Percentiles rank a stretch among this genome's conserved stretches.
phyloP scores from a whole-genome alignment of 1,139 yeast genomes.

The Candida sp. region DNA sequence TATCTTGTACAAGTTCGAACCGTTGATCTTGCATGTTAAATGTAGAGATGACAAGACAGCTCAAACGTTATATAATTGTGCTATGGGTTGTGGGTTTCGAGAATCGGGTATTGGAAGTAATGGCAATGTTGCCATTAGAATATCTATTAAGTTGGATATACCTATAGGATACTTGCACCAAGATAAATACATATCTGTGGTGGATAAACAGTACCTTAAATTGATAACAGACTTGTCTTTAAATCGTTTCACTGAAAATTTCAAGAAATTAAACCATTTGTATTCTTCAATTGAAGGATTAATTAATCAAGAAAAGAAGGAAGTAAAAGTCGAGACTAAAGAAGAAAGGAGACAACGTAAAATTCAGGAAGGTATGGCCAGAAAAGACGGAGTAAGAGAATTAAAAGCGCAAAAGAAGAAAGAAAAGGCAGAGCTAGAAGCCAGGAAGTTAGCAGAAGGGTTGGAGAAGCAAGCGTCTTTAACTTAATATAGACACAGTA shows the following conservation, averaged over 20 bases:
- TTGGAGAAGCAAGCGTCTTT: constrained; percentile 2
- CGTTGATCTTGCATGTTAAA: constrained; percentile 79
- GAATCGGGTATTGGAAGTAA: constrained; percentile 85
- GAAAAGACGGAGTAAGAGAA: constrained; percentile 33
- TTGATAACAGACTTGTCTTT: constrained; percentile 47
- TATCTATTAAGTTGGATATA: constrained; percentile 65
- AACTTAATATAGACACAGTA: no score
- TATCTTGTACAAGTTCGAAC: constrained; percentile 76
- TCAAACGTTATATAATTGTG: constrained; percentile 57
- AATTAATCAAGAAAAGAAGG: neutral
- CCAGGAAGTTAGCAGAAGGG: neutral
- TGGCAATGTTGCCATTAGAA: constrained; percentile 74
- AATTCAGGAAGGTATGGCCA: constrained; percentile 56
- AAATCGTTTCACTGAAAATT: constrained; percentile 64
- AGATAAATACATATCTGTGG: constrained; percentile 36
- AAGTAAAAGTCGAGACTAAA: constrained; percentile 20
- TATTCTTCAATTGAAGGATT: constrained; percentile 34
- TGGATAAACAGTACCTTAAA: constrained; percentile 45
- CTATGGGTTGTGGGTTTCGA: constrained; percentile 83
- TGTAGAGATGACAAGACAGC: constrained; percentile 65
- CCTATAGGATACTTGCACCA: constrained; percentile 59
- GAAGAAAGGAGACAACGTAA: constrained; percentile 63
- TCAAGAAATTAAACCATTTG: constrained; percentile 49
- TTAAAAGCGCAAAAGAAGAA: constrained; percentile 15
- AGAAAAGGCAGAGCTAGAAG: constrained; percentile 9